Evolutionary conservation across 257 asterid genomes (phyloP), one percentile per base, ranked within the genome.

Genomic region (Salvia miltiorrhiza): DNA sequence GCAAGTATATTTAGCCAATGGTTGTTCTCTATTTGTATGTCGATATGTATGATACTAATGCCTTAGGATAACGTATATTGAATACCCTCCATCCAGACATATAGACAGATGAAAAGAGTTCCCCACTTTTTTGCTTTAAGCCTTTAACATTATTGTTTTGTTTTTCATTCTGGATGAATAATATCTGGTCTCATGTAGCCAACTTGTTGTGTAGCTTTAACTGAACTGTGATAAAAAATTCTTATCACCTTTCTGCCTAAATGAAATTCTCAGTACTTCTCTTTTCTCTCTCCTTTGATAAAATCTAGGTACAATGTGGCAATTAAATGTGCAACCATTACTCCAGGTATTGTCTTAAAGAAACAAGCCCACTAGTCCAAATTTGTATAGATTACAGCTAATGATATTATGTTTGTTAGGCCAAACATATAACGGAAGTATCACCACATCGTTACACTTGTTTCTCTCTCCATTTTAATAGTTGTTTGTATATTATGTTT

Each of bases 301-400:
- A 67, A 65, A 65, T 77, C 56, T 62, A 89, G 96, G 92, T 89
- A 89, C 79, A 89, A 85, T 16, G 96, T 87, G 74, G 96, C 96
- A 20, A 85, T 89, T 62, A 89, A 89, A 80, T 89, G 96, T 85
- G 96, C 96, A 41, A 89, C 96, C 67, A 87, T 89, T 64, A 89
- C 96, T 60, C 95, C 96, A 75, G 96, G 96, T 87, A 79, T 48
- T 41, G 78, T 21, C 63, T 67, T 64, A 54, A 58, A 26, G 39
- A 71, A 57, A 52, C 66, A 6, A 45, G 60, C 71, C 24, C 56
- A 61, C 68, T 44, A n/a, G 48, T 50, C 64, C 23, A 45, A 61
- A 28, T 35, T 6, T 7, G 40, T 8, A 0, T 35, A 35, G 7
- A 8, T 35, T 35, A 40, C 17, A 63, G 37, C 47, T 55, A 23